Percentiles rank a stretch among this genome's conserved stretches.
Evolutionary conservation across 345 rosid genomes (phyloP).

Genomic region (Turnera subulata): DNA sequence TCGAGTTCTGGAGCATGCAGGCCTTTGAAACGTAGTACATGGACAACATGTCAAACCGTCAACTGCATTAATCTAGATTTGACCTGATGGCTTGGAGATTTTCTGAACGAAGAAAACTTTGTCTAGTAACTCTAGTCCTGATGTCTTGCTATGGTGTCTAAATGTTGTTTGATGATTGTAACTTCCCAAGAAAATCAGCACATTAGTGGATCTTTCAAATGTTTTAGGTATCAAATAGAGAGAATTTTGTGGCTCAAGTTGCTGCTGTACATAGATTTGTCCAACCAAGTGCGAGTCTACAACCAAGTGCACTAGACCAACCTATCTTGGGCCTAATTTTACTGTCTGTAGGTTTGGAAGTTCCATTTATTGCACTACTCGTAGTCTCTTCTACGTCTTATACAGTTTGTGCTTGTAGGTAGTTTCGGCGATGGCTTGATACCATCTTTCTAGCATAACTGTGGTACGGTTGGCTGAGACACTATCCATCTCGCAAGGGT

Average conservation of each 20-base stretch:
- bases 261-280: conserved; percentile 44
- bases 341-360: too few species aligned
- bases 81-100: conserved; percentile 16
- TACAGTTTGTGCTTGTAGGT: neutral
- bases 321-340: conserved; percentile 16
- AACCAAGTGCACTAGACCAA: conserved; percentile 13
- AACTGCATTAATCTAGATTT: conserved; percentile 13
- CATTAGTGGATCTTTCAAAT: conserved; percentile 19
- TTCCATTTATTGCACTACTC: too few species aligned
- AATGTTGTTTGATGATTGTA: conserved; percentile 22
- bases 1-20: conserved; percentile 41
- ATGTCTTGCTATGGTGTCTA: conserved; percentile 8
- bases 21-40: conserved; percentile 19
- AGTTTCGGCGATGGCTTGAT: too few species aligned
- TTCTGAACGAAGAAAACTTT: conserved; percentile 16
- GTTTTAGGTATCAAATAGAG: conserved; percentile 22
- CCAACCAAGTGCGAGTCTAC: conserved; percentile 20
- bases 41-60: conserved; percentile 10
- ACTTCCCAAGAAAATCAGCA: conserved; percentile 7
- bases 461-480: too few species aligned
- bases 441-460: too few species aligned
- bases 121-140: conserved; percentile 16
- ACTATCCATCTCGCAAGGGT: too few species aligned
- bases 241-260: conserved; percentile 33
- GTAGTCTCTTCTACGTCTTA: too few species aligned